Conservation (phyloP, 2,329 filamentous ascomycete genomes). For the Colletotrichum kahawae region DNA sequence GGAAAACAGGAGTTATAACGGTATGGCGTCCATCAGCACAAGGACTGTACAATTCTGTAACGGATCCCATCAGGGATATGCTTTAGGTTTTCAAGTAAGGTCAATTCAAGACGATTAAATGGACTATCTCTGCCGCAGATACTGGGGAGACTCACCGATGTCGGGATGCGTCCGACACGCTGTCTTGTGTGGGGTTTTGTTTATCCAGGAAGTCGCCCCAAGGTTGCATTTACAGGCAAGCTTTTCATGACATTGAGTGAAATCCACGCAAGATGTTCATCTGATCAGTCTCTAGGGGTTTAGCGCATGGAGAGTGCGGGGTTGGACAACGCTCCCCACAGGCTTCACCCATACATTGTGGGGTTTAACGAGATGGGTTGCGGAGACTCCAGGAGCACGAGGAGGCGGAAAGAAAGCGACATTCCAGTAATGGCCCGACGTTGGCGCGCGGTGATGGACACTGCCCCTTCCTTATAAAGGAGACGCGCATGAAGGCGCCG, state of each 20-base stretch:
- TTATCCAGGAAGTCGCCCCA: background rate
- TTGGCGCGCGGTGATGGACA: background rate
- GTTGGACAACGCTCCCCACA: background rate
- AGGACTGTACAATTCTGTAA: slow-evolving; percentile 8
- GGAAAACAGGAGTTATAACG: background rate
- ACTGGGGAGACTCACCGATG: background rate
- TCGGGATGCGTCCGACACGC: background rate
- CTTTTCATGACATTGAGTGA: background rate
- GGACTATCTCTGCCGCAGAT: background rate
- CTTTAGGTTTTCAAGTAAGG: background rate
- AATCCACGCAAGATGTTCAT: background rate
- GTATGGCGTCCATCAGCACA: background rate
- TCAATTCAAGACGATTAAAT: background rate
- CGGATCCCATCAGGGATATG: background rate
- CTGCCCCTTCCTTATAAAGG: background rate
- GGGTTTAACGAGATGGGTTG: background rate
- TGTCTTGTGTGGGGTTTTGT: background rate
- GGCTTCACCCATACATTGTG: background rate
- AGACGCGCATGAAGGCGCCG: background rate
- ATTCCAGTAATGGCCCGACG: background rate
- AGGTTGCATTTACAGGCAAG: background rate
- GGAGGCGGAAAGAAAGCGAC: background rate
- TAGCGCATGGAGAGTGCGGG: background rate
- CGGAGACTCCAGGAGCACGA: background rate
- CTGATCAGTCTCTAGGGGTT: background rate